Base-by-base conservation (phyloP, 2,329 filamentous ascomycete species). In the Fusarium sp. region DNA sequence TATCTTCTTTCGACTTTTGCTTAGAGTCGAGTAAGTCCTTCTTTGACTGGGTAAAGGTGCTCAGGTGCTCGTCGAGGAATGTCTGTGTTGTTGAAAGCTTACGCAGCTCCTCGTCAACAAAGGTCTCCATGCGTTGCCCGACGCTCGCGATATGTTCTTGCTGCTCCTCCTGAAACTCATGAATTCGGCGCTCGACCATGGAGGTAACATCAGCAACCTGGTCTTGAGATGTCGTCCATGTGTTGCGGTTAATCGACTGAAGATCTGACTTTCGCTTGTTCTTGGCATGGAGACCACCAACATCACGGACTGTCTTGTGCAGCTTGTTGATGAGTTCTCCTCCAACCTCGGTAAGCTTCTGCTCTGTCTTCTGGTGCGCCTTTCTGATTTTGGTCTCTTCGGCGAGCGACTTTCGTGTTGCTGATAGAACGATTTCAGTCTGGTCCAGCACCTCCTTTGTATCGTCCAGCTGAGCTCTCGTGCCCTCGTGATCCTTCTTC, bases 401-500 rank as follows among this genome's bases (percentile, higher is more conserved):
- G 1, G 88, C 88, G 9, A 99, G 85, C 21, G 86, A 89, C 71
- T 91, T 89, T 48, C 90, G 89, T 1, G 95, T 97, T 49, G 92
- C 89, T 16, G 88, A 86, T 11, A 99, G 84, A 18, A 97, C 91
- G 33, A 92, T 87, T 73, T 98, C 95, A 0, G 94, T 98, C 79
- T 97, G 93, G 62, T 95, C 92, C 15, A 98, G 85, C 6, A 97
- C 84, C 55, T 88, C 89, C 74, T 93, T 92, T 0, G 95, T 97
- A 35, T 93, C 89, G 56, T 95, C 92, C 5, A 99, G 85, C 54
- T 88, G 85, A 7, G 86, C 76, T 60, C 87, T 91, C 1, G 92
- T 94, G 20, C 88, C 85, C 70, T 99, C 95, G 65, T 97, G 92
- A 65, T 98, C 94, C 76, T 94, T 94, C 80, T 96, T 97, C 73